Base-by-base conservation (phyloP, 2,329 filamentous ascomycete species). In the Scleromitrula shiraiana region DNA sequence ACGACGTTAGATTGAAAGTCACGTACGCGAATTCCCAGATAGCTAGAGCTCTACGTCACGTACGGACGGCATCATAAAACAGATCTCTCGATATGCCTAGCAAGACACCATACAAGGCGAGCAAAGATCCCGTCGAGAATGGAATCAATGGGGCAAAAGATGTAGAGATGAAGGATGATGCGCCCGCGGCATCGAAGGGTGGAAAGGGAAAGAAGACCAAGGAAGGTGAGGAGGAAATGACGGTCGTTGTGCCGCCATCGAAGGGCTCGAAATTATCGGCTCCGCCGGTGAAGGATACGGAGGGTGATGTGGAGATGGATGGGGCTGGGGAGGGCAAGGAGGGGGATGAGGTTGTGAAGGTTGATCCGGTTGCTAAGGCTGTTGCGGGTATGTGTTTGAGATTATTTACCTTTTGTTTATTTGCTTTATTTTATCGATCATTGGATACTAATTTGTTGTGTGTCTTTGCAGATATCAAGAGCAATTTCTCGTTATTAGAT, bases 401-500 rank as follows among this genome's bases (percentile, higher is more conserved):
- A 29, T 42, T 20, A 37, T 30, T 26, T 35, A 41, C 50, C 35
- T 32, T 41, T 38, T 19, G 10, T 36, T 35, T 15, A 35, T 41
- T 38, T 19, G 10, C 35, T 35, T 15, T 17, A 22, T 22, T 7
- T 38, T 30, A 38, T 29, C 33, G 22, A 10, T n/a, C 20, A 14
- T 22, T 12, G 42, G 36, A 39, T 48, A 46, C 53, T 59, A 49
- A 59, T 50, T 30, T 30, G 43, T n/a, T 8, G 23, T 26, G 29
- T 24, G 54, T 22, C 20, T 41, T 51, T 49, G 32, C 64, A 97
- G 93, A 96, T 68, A 95, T 98, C 72, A 93, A 90, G 71, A 83
- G 80, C 75, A 96, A 94, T 71, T 96, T 96, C 65, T 80, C 81
- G 44, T 78, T 98, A 56, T 78, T 98, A 63, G 90, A 96, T 64